A percentile compares a stretch with the other conserved stretches of the same genome.
These are phyloP conservation scores for Chlamydomonas eustigma DNA, from an alignment of 139 green algal genomes.

Conservation along the genomic window DNA sequence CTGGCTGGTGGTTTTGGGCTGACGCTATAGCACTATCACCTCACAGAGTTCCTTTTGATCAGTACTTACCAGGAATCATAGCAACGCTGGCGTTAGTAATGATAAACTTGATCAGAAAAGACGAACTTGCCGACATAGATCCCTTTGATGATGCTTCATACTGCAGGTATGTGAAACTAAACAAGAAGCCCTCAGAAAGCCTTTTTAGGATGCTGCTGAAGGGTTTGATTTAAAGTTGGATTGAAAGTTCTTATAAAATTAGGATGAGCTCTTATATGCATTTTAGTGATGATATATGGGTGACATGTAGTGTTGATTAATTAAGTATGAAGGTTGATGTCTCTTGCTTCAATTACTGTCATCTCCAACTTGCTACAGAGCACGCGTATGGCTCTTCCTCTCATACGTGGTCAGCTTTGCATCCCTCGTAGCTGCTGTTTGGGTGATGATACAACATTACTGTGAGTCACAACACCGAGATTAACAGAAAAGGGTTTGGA, in stretches of 20 bases:
- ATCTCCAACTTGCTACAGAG: too few relatives aligned
- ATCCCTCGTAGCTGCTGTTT: constrained; percentile 57
- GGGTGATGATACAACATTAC: constrained; percentile 73
- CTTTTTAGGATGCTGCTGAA: too few relatives aligned
- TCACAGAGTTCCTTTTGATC: background rate
- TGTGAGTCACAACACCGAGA: constrained; percentile 25
- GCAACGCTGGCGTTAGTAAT: constrained; percentile 83
- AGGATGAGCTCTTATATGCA: too few relatives aligned
- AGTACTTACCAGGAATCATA: constrained; percentile 53
- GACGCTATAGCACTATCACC: constrained; percentile 59
- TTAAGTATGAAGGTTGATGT: too few relatives aligned
- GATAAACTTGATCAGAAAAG: constrained; percentile 79
- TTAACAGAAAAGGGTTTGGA: too few relatives aligned
- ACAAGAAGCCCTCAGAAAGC: too few relatives aligned
- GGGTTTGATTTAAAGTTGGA: too few relatives aligned
- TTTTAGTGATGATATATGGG: too few relatives aligned
- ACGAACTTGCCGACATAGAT: constrained; percentile 49
- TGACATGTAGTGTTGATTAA: too few relatives aligned
- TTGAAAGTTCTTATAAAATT: too few relatives aligned
- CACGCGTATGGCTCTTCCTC: constrained; percentile 82
- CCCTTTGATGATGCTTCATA: constrained; percentile 69
- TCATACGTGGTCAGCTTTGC: constrained; percentile 81
- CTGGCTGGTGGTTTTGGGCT: constrained; percentile 73
- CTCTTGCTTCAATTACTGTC: too few relatives aligned
- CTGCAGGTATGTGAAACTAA: constrained; percentile 57